These are phyloP conservation scores for Citropsis articulata DNA, from an alignment of 345 rosid species.

Conservation along the genomic window DNA sequence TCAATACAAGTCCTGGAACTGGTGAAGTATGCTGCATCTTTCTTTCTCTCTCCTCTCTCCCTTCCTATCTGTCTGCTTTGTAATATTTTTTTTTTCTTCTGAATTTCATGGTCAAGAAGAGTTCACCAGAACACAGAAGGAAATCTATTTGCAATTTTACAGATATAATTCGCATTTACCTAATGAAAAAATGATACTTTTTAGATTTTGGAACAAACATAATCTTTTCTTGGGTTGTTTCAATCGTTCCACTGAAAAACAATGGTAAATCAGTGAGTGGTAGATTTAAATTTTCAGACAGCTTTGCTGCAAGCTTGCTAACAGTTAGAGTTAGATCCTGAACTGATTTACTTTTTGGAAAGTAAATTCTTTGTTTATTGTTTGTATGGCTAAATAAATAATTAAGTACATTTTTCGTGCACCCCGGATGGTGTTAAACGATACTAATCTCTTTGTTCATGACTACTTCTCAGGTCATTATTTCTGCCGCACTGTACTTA, in stretches of 20 bases:
- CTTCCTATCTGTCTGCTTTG: background rate
- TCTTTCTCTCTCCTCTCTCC: background rate
- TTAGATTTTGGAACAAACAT: background rate
- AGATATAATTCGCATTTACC: background rate
- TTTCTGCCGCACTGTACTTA: conserved; percentile 61
- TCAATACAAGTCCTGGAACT: conserved; percentile 80
- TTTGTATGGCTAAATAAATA: background rate
- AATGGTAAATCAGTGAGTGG: background rate
- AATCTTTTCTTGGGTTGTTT: background rate
- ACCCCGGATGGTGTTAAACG: background rate
- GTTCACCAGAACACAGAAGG: background rate
- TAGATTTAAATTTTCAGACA: background rate
- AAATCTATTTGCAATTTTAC: background rate
- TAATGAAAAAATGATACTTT: background rate
- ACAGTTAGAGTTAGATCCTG: background rate
- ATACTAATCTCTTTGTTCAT: conserved; percentile 1
- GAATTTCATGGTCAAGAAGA: background rate
- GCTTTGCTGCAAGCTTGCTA: background rate
- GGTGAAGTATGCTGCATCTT: conserved; percentile 61
- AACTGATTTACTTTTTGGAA: background rate
- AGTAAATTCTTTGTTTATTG: background rate
- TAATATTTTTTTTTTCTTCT: background rate
- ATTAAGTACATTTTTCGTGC: background rate
- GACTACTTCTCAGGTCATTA: conserved; percentile 50
- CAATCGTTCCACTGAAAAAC: background rate